Evolutionary conservation across 306 rosid genomes (phyloP).

Genomic region (Citrullus colocynthis): DNA sequence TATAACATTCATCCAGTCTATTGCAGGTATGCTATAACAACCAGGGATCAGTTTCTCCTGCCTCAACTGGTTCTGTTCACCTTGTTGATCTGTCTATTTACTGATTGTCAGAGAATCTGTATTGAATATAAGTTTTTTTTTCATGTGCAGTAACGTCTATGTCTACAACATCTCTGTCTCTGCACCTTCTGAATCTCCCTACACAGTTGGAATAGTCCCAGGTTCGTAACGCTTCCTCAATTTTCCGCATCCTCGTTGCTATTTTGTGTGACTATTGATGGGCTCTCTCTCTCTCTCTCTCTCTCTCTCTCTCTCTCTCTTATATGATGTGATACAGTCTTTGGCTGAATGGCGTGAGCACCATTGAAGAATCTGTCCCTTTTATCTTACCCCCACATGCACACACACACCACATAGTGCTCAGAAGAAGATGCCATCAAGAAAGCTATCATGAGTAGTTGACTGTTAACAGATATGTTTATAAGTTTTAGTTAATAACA

Average conservation of each 20-base stretch:
- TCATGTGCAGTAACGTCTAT: conserved; percentile 61
- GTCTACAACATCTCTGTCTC: conserved; percentile 69
- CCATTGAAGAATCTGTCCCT: conserved; percentile 3
- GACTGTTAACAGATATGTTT: background rate
- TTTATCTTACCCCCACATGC: background rate
- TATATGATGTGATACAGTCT: background rate
- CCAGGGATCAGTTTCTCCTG: background rate
- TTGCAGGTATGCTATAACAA: conserved; percentile 54
- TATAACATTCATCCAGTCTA: conserved; percentile 86
- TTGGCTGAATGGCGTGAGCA: background rate
- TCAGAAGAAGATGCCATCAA: background rate
- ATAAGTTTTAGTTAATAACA: background rate
- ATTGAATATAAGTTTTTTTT: conserved; percentile 4
- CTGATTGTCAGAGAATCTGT: background rate
- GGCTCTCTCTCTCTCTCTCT: background rate
- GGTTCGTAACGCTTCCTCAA: conserved; percentile 33
- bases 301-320: background rate
- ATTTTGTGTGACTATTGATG: background rate
- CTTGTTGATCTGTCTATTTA: background rate
- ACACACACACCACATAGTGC: background rate
- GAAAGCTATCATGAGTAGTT: background rate
- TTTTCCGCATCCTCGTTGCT: background rate
- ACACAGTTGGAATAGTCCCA: conserved; percentile 81
- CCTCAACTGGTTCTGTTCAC: conserved; percentile 8
- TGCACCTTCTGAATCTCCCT: conserved; percentile 70